phyloP scores from a whole-genome alignment of 768 basidiomycete genomes.

The Tulasnella sp. region DNA sequence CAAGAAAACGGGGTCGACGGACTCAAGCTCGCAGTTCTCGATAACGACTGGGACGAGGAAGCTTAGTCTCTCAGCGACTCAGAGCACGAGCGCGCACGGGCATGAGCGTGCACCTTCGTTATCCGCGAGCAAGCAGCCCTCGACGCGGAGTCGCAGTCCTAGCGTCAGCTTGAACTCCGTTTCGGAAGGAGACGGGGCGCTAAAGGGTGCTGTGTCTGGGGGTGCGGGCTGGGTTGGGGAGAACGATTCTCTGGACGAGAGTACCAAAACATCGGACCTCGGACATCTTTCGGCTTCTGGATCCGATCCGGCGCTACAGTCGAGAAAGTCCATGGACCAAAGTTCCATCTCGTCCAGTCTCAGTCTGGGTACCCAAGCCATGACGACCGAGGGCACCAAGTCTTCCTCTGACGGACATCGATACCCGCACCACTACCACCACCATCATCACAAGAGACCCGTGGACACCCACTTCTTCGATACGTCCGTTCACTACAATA shows the following conservation, averaged over 20 bases:
- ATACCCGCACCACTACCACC: slow-evolving; percentile 34
- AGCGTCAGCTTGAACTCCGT: slow-evolving; percentile 5
- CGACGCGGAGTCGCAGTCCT: background rate
- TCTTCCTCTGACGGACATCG: background rate
- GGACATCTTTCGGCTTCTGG: background rate
- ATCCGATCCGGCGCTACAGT: background rate
- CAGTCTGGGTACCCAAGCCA: background rate
- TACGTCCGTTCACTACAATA: slow-evolving; percentile 72
- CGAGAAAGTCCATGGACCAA: slow-evolving; percentile 8
- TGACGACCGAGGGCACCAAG: background rate
- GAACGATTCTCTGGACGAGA: background rate
- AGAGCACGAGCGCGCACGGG: background rate
- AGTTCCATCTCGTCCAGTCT: background rate
- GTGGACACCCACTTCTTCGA: slow-evolving; percentile 95
- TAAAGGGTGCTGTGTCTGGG: background rate
- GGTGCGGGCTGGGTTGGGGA: slow-evolving; percentile 10
- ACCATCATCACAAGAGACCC: slow-evolving; percentile 35
- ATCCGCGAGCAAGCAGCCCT: background rate
- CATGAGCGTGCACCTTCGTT: background rate
- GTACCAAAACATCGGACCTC: background rate
- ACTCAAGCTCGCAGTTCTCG: slow-evolving; percentile 1
- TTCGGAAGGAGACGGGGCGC: background rate
- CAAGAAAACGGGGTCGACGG: background rate
- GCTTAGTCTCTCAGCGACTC: slow-evolving; percentile 1
- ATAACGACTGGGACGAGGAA: background rate